These are phyloP conservation scores for Rosa chinensis DNA, from an alignment of 306 rosid species.

Conservation along the genomic window DNA sequence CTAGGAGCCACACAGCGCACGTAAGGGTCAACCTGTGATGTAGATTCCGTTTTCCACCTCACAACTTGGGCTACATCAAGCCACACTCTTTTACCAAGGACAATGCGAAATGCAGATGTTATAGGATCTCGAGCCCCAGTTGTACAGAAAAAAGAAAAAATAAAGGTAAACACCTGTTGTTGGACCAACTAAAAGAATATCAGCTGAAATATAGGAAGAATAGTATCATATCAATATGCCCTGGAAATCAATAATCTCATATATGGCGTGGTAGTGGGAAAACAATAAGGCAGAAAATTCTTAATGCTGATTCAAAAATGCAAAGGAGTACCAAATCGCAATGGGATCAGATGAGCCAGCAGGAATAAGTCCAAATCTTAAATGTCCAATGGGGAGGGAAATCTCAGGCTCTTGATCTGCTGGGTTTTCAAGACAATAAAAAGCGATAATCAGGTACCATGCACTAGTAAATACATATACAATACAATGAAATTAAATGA, in stretches of 20 bases:
- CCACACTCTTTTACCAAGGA: constrained; percentile 70
- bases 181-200: not conserved
- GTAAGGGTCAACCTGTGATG: constrained; percentile 69
- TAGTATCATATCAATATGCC: not conserved
- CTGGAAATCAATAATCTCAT: not conserved
- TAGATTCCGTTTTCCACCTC: constrained; percentile 77
- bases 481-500: not conserved
- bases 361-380: constrained; percentile 92
- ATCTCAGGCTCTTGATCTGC: constrained; percentile 56
- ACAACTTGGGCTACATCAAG: constrained; percentile 96
- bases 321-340: constrained; percentile 72
- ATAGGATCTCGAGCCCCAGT: constrained; percentile 91
- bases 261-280: not conserved
- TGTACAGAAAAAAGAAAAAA: constrained; percentile 63
- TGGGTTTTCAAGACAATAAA: constrained; percentile 41
- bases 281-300: not conserved
- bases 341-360: constrained; percentile 96
- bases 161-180: not conserved
- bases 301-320: not conserved
- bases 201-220: constrained; percentile 2
- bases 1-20: constrained; percentile 77
- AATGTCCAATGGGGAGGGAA: constrained; percentile 51
- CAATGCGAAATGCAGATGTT: constrained; percentile 86
- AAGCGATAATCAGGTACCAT: not conserved
- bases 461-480: not conserved